Percentiles rank a stretch among this genome's conserved stretches.
These are phyloP conservation scores for Pachysandra terminalis DNA, from an alignment of 164 flowering plant species.

Conservation along the genomic window DNA sequence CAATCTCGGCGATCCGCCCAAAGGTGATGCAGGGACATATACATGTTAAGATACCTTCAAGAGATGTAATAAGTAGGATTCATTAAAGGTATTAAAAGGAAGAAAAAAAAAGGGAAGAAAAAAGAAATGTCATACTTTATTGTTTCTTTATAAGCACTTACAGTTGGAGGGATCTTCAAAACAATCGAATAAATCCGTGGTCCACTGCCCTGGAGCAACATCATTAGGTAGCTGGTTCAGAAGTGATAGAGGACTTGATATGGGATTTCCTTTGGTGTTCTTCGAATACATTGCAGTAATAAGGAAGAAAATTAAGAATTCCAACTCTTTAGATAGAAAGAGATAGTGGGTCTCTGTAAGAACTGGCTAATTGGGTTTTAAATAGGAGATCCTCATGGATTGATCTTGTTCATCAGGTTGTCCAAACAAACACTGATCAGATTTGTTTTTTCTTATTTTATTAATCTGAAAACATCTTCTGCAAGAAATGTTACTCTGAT, in stretches of 20 bases:
- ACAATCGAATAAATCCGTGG: slow-evolving; percentile 22
- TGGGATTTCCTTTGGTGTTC: neutral
- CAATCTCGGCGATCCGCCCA: slow-evolving; percentile 27
- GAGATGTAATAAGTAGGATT: neutral
- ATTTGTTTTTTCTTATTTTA: too few species aligned
- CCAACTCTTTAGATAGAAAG: too few species aligned
- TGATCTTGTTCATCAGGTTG: too few species aligned
- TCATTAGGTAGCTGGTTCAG: neutral
- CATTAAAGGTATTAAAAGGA: neutral
- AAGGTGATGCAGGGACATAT: slow-evolving; percentile 32
- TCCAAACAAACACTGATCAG: too few species aligned
- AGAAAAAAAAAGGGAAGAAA: neutral
- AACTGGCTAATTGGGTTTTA: too few species aligned
- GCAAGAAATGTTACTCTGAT: too few species aligned
- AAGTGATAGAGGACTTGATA: neutral
- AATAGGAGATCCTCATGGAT: too few species aligned
- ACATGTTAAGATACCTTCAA: slow-evolving; percentile 18
- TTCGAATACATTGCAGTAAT: neutral
- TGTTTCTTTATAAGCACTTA: neutral
- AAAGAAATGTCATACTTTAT: too few species aligned
- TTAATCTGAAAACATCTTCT: too few species aligned
- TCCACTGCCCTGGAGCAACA: slow-evolving; percentile 7
- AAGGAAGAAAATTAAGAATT: too few species aligned
- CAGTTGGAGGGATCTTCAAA: slow-evolving; percentile 23
- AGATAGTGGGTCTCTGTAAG: too few species aligned